phyloP scores from a whole-genome alignment of 305 asterid genomes.

The Fraxinus velutina region DNA sequence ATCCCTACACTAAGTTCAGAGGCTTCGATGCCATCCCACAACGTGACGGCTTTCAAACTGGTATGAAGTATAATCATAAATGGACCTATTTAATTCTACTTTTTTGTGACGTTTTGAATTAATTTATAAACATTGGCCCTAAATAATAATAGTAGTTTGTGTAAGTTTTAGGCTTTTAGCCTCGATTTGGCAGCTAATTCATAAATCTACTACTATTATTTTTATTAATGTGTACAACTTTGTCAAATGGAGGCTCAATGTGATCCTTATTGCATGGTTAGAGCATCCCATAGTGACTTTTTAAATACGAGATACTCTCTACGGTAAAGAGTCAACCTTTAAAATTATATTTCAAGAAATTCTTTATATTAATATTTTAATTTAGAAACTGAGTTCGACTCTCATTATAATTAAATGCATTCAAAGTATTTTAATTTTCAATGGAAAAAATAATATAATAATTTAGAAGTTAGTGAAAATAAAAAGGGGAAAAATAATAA shows the following conservation, averaged over 20 bases:
- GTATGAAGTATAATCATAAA: neutral
- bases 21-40: neutral
- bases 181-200: neutral
- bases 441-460: too few relatives aligned
- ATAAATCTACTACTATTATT: neutral
- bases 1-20: too few relatives aligned
- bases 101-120: neutral
- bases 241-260: neutral
- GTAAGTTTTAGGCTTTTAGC: neutral
- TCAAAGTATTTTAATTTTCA: too few relatives aligned
- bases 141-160: neutral
- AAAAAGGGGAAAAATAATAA: neutral
- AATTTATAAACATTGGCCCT: neutral
- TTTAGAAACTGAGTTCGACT: neutral
- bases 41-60: neutral
- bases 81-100: neutral
- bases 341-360: too few relatives aligned
- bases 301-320: neutral
- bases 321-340: neutral
- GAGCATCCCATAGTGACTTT: neutral
- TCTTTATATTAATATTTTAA: too few relatives aligned
- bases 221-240: neutral
- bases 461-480: too few relatives aligned
- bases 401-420: too few relatives aligned
- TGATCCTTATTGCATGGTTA: neutral